These are phyloP conservation scores for Suillus tomentosus DNA, from an alignment of 768 basidiomycete genomes.

Conservation along the genomic window DNA sequence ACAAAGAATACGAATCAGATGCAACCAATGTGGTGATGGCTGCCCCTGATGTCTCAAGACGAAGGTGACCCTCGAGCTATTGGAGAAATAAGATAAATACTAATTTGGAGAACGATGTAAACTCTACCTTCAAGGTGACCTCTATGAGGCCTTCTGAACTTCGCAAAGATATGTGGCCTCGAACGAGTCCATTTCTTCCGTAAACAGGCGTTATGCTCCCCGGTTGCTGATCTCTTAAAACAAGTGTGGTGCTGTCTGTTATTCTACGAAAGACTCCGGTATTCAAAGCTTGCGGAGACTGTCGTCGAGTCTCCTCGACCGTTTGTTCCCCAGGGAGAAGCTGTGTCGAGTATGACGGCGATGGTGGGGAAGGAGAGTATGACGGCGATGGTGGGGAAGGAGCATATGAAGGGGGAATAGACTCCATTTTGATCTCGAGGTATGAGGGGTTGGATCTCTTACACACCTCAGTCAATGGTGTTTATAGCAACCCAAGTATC, in stretches of 20 bases:
- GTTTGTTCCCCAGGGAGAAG: slow-evolving; percentile 51
- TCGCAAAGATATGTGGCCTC: slow-evolving; percentile 26
- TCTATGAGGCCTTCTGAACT: slow-evolving; percentile 17
- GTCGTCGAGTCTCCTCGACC: slow-evolving; percentile 45
- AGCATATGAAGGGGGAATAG: slow-evolving; percentile 8
- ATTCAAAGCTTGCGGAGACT: slow-evolving; percentile 5
- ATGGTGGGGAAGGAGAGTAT: slow-evolving; percentile 48
- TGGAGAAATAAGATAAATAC: slow-evolving; percentile 6
- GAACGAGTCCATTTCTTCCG: slow-evolving; percentile 22
- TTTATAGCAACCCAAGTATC: background rate
- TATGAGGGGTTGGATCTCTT: background rate
- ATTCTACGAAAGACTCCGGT: slow-evolving; percentile 31
- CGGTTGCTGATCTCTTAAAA: slow-evolving; percentile 26
- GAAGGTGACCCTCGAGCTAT: slow-evolving; percentile 30
- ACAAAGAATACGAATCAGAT: slow-evolving; percentile 22
- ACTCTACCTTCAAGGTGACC: slow-evolving; percentile 27
- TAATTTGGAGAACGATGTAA: background rate
- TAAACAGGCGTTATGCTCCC: slow-evolving; percentile 26
- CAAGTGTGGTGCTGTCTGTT: slow-evolving; percentile 28
- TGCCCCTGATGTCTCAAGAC: slow-evolving; percentile 18
- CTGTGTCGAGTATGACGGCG: slow-evolving; percentile 56
- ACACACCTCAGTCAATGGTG: slow-evolving; percentile 1
- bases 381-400: slow-evolving; percentile 43
- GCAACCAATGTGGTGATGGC: slow-evolving; percentile 21
- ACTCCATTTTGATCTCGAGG: slow-evolving; percentile 8